Evolutionary conservation across 306 rosid species (phyloP).

Genomic region (Inga laurina): DNA sequence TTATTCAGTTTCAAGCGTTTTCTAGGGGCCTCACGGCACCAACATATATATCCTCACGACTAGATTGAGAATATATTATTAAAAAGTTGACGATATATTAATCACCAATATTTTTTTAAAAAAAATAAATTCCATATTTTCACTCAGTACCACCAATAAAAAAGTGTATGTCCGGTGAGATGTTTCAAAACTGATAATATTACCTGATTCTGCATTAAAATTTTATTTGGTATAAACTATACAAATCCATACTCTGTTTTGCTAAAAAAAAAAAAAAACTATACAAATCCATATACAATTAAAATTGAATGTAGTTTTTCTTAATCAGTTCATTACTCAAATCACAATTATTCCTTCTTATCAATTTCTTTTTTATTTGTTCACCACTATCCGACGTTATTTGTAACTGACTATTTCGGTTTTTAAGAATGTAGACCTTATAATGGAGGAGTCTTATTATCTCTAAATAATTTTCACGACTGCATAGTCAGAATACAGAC

Average conservation of each 20-base stretch:
- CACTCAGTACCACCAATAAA: not conserved
- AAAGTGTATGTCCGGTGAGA: not conserved
- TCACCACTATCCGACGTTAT: too few relatives aligned
- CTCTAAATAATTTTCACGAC: too few relatives aligned
- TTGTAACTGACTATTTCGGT: rapidly evolving
- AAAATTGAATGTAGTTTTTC: not conserved
- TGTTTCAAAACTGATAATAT: too few relatives aligned
- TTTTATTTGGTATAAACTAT: too few relatives aligned
- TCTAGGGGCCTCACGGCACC: not conserved
- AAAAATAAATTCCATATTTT: too few relatives aligned
- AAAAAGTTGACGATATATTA: not conserved
- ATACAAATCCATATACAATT: not conserved
- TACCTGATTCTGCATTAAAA: not conserved
- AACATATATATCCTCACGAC: not conserved
- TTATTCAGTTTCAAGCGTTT: not conserved
- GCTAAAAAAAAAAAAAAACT: too few relatives aligned
- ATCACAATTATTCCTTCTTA: not conserved
- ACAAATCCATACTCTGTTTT: too few relatives aligned
- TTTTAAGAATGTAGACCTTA: too few relatives aligned
- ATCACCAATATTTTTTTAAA: not conserved
- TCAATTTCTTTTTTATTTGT: not conserved
- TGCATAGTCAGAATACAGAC: too few relatives aligned
- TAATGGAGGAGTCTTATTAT: too few relatives aligned
- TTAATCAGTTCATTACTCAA: not conserved
- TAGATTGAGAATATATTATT: not conserved